Percentiles rank a stretch among this genome's conserved stretches.
phyloP scores from a whole-genome alignment of 1,284 basidiomycete species.

The Tausonia pullulans region DNA sequence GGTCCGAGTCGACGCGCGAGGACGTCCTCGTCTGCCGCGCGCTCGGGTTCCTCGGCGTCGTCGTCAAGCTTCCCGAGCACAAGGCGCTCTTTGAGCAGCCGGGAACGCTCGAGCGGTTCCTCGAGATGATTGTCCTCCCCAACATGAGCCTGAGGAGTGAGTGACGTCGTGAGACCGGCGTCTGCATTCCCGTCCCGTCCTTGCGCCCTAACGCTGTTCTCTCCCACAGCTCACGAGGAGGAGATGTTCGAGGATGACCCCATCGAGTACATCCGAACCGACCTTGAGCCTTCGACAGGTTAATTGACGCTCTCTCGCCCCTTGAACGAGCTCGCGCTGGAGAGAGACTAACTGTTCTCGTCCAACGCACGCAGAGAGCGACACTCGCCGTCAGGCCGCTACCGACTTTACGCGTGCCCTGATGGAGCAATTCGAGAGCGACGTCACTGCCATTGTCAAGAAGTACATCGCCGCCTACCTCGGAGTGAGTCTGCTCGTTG shows the following conservation, averaged over 20 bases:
- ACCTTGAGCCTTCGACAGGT: constrained; percentile 46
- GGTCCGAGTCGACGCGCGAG: constrained; percentile 27
- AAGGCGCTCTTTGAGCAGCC: constrained; percentile 47
- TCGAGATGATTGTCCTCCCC: constrained; percentile 83
- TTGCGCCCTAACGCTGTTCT: neutral
- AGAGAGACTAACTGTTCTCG: neutral
- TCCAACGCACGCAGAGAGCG: constrained; percentile 32
- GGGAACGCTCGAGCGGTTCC: constrained; percentile 70
- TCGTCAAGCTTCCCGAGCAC: constrained; percentile 76
- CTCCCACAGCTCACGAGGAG: constrained; percentile 58
- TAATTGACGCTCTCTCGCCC: neutral
- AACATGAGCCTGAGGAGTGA: constrained; percentile 69
- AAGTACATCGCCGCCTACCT: constrained; percentile 70
- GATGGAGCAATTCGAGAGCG: constrained; percentile 63
- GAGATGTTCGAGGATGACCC: constrained; percentile 98
- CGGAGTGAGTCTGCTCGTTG: constrained; percentile 38
- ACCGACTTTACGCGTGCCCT: constrained; percentile 85
- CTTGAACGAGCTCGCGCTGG: neutral
- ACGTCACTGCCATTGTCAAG: constrained; percentile 75
- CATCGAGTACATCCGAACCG: constrained; percentile 84
- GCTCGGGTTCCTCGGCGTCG: constrained; percentile 80
- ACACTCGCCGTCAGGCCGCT: constrained; percentile 82
- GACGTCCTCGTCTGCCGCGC: constrained; percentile 75
- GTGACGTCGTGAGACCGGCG: constrained; percentile 15
- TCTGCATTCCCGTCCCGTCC: neutral